Conservation (phyloP, 768 basidiomycete genomes). For the Pleurotus pulmonarius region DNA sequence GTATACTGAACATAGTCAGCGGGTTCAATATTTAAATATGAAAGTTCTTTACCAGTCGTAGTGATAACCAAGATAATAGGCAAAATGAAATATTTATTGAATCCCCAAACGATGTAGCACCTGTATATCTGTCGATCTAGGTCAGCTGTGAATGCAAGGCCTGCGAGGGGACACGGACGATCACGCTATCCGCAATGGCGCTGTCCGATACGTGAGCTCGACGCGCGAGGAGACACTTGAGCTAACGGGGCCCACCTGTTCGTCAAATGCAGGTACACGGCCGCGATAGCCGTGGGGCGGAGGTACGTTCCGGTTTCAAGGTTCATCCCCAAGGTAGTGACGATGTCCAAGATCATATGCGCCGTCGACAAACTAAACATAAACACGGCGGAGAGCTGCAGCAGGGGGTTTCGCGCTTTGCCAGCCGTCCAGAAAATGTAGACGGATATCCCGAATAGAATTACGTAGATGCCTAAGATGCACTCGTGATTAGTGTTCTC, state of each 20-base stretch:
- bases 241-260: not conserved
- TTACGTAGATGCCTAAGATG: not conserved
- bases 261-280: constrained; percentile 1
- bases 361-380: constrained; percentile 4
- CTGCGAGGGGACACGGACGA: not conserved
- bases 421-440: constrained; percentile 2
- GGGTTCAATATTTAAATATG: too few species aligned
- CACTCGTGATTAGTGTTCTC: not conserved
- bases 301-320: not conserved
- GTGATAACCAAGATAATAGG: constrained; percentile 1
- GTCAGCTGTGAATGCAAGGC: not conserved
- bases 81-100: constrained; percentile 4
- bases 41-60: not conserved
- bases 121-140: not conserved
- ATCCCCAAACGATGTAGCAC: constrained; percentile 7
- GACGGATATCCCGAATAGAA: not conserved
- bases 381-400: not conserved
- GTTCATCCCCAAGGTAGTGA: constrained; percentile 4
- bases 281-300: not conserved
- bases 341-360: constrained; percentile 6
- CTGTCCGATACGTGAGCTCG: not conserved
- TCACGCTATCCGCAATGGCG: constrained; percentile 2
- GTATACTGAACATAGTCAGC: not conserved
- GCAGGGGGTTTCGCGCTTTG: not conserved
- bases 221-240: not conserved